A percentile compares a stretch with the other conserved stretches of the same genome.
These are phyloP conservation scores for Ustilago trichophora DNA, from an alignment of 1,284 basidiomycete genomes.

Conservation along the genomic window DNA sequence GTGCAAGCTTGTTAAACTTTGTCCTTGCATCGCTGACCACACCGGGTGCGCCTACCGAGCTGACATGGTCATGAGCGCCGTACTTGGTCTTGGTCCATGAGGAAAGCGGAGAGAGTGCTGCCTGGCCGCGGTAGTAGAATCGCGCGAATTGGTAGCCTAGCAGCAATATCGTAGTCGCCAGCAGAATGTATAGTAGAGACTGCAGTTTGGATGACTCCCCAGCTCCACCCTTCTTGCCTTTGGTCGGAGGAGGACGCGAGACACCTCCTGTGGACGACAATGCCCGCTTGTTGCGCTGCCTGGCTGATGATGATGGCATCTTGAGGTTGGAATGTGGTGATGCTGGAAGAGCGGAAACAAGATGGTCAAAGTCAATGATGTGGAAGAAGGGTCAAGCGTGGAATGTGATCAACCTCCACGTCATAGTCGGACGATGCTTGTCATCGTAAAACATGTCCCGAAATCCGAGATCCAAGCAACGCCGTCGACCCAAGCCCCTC, in stretches of 20 bases:
- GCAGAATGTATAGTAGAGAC: slow-evolving; percentile 32
- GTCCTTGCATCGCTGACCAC: slow-evolving; percentile 3
- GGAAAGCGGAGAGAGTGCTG: slow-evolving; percentile 26
- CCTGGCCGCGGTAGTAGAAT: slow-evolving; percentile 33
- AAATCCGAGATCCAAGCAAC: slow-evolving; percentile 10
- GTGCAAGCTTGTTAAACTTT: slow-evolving; percentile 37
- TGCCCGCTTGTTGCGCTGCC: slow-evolving; percentile 46
- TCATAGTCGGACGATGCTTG: slow-evolving; percentile 20
- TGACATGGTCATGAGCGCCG: slow-evolving; percentile 10
- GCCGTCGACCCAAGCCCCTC: no score
- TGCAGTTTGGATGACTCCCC: slow-evolving; percentile 21
- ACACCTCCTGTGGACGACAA: slow-evolving; percentile 29
- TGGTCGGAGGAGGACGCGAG: slow-evolving; percentile 11
- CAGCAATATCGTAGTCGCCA: slow-evolving; percentile 29
- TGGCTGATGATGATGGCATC: slow-evolving; percentile 39
- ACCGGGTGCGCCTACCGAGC: slow-evolving; percentile 5
- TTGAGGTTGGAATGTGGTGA: background rate
- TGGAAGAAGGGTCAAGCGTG: background rate
- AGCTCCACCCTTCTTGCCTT: slow-evolving; percentile 10
- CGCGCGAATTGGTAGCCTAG: slow-evolving; percentile 31
- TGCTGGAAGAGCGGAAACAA: no score
- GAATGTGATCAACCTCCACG: slow-evolving; percentile 18
- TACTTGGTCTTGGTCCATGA: slow-evolving; percentile 42
- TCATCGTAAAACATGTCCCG: slow-evolving; percentile 7
- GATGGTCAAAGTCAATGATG: no score